Evolutionary conservation across 805 yeast species (phyloP).

Genomic region (Cyberlindnera japonica): DNA sequence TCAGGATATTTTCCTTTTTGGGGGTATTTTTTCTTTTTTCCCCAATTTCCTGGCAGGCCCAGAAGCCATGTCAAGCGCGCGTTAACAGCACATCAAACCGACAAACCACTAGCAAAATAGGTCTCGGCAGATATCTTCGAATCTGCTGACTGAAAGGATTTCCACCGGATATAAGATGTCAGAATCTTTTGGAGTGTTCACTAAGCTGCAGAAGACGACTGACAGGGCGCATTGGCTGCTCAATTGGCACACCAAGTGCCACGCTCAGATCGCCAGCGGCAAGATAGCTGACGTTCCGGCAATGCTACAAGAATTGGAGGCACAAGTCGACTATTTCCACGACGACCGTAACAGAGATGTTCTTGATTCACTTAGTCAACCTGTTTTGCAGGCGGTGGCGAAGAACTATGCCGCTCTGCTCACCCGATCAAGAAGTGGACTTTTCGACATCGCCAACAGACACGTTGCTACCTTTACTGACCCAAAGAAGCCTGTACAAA

Average conservation of each 20-base stretch:
- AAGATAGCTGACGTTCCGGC: conserved; percentile 2
- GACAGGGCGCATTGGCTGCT: conserved; percentile 11
- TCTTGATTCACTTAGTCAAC: conserved; percentile 16
- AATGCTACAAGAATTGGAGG: conserved; percentile 14
- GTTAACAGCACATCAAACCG: too few relatives aligned
- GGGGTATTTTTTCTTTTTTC: too few relatives aligned
- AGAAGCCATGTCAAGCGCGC: too few relatives aligned
- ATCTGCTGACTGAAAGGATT: too few relatives aligned
- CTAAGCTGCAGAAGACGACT: not conserved
- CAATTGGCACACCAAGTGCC: conserved; percentile 11
- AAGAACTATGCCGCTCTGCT: conserved; percentile 24
- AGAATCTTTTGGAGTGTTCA: too few relatives aligned
- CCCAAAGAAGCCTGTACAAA: conserved; percentile 24
- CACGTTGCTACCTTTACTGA: conserved; percentile 28
- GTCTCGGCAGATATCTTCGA: too few relatives aligned
- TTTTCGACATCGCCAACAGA: conserved; percentile 29
- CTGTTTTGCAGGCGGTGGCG: conserved; percentile 17
- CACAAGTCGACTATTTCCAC: conserved; percentile 19
- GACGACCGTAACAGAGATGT: conserved; percentile 21
- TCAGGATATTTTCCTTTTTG: too few relatives aligned
- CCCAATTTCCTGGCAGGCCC: too few relatives aligned
- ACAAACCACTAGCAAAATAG: too few relatives aligned
- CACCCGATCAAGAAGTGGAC: conserved; percentile 18
- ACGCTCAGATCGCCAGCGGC: conserved; percentile 6
- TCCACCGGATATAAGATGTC: too few relatives aligned